Conservation (phyloP, 495 filamentous ascomycete species). For the Trichodelitschia bisporula region DNA sequence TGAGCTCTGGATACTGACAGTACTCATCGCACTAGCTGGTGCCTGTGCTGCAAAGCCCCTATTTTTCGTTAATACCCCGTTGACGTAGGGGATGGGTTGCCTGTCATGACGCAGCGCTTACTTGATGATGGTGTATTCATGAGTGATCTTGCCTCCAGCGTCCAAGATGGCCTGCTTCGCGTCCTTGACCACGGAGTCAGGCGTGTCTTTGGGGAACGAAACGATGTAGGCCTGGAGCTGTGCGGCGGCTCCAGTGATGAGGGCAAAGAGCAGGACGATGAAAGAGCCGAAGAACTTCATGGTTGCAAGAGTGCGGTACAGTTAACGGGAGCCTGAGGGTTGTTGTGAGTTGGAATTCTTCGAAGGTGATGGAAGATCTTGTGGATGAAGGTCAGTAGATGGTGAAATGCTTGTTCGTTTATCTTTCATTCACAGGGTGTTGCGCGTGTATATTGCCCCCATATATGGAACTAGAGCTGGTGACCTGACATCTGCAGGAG, state of each 20-base stretch:
- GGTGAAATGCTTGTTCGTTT: not conserved
- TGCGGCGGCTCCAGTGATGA: slow-evolving; percentile 20
- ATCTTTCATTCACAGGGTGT: not conserved
- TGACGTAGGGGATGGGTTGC: slow-evolving; percentile 6
- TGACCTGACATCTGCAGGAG: too few relatives aligned
- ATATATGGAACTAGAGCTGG: too few relatives aligned
- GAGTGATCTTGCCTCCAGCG: slow-evolving; percentile 22
- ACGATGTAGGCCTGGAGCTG: slow-evolving; percentile 52
- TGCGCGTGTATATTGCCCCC: not conserved
- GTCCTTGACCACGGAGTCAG: slow-evolving; percentile 36
- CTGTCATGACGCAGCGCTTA: not conserved
- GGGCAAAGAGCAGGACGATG: slow-evolving; percentile 17
- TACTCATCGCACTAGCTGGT: slow-evolving; percentile 38
- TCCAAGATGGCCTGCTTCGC: slow-evolving; percentile 39
- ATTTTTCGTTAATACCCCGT: slow-evolving; percentile 26
- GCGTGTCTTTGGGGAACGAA: slow-evolving; percentile 49
- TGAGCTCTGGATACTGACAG: slow-evolving; percentile 37
- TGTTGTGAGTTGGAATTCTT: not conserved
- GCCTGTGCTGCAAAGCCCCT: slow-evolving; percentile 59
- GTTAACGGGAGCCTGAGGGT: too few relatives aligned
- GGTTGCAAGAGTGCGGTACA: not conserved
- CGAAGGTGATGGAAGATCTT: not conserved
- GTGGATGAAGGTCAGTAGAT: not conserved
- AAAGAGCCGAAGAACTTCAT: slow-evolving; percentile 22
- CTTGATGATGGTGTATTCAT: slow-evolving; percentile 28